Conservation (phyloP, 768 basidiomycete species). For the Mycena crocata region DNA sequence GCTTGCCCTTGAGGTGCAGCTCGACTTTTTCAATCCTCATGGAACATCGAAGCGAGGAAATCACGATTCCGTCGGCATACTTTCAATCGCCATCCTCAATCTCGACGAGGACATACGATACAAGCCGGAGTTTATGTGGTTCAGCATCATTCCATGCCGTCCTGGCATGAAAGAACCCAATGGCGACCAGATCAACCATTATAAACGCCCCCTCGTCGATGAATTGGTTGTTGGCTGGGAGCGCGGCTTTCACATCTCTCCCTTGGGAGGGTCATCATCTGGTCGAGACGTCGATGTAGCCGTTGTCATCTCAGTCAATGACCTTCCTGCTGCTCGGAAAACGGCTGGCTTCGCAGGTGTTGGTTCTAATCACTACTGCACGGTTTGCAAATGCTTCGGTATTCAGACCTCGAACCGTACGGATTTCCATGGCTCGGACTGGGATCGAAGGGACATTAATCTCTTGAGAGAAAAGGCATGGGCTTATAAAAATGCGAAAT, state of each 20-base stretch:
- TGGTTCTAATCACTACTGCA: conserved; percentile 43
- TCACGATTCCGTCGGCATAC: conserved; percentile 43
- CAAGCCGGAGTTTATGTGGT: conserved; percentile 47
- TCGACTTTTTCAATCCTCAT: conserved; percentile 51
- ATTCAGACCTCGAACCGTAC: conserved; percentile 15
- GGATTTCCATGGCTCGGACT: conserved; percentile 30
- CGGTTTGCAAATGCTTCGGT: conserved; percentile 41
- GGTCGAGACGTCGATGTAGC: conserved; percentile 18
- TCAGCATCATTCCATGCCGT: conserved; percentile 46
- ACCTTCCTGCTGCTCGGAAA: conserved; percentile 47
- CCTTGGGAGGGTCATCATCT: conserved; percentile 25
- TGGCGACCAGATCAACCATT: conserved; percentile 44
- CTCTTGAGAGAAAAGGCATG: conserved; percentile 31
- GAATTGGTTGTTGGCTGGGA: conserved; percentile 36
- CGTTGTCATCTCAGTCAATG: conserved; percentile 36
- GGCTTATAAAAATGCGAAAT: conserved; percentile 36
- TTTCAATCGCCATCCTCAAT: conserved; percentile 48
- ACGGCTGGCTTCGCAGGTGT: conserved; percentile 37
- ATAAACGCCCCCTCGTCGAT: conserved; percentile 43
- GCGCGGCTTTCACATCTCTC: conserved; percentile 35
- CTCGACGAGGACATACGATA: conserved; percentile 45
- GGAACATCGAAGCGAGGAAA: conserved; percentile 39
- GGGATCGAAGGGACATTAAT: conserved; percentile 24
- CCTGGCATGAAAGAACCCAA: conserved; percentile 44
- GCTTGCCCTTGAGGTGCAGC: conserved; percentile 40